phyloP scores from a whole-genome alignment of 2,329 filamentous ascomycete species.

The Zarea fungicola region DNA sequence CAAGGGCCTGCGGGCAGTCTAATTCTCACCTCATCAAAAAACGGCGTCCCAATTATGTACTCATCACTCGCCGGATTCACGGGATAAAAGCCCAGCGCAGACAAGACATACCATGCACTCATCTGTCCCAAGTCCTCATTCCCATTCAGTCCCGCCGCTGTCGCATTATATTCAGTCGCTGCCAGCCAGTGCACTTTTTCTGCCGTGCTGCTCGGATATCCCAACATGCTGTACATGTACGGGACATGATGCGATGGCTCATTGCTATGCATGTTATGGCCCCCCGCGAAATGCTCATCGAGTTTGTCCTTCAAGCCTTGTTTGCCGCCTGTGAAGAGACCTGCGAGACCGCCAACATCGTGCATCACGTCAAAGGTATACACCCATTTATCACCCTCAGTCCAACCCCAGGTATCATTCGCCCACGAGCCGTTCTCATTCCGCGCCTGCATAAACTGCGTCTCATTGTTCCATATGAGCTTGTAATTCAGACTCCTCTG shows the following conservation, averaged over 20 bases:
- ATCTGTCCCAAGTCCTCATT: slow-evolving; percentile 47
- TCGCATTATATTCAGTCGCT: slow-evolving; percentile 39
- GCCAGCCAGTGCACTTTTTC: slow-evolving; percentile 33
- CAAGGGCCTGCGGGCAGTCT: slow-evolving; percentile 28
- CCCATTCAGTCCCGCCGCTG: slow-evolving; percentile 38
- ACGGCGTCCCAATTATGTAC: slow-evolving; percentile 40
- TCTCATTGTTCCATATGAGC: slow-evolving; percentile 37
- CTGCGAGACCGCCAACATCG: slow-evolving; percentile 36
- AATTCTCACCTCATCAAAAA: slow-evolving; percentile 40
- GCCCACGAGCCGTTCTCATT: slow-evolving; percentile 43
- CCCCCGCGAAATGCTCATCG: slow-evolving; percentile 39
- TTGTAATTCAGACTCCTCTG: slow-evolving; percentile 35
- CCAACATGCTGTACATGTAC: slow-evolving; percentile 40
- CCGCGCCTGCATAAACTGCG: slow-evolving; percentile 42
- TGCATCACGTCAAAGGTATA: slow-evolving; percentile 46
- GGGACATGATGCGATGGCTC: slow-evolving; percentile 44
- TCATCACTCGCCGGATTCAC: slow-evolving; percentile 39
- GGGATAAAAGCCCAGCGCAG: slow-evolving; percentile 42
- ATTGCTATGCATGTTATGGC: slow-evolving; percentile 43
- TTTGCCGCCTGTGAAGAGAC: slow-evolving; percentile 31
- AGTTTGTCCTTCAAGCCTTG: slow-evolving; percentile 35
- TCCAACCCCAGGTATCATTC: slow-evolving; percentile 39
- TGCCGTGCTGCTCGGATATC: slow-evolving; percentile 33
- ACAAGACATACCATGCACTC: slow-evolving; percentile 45
- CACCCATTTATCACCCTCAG: slow-evolving; percentile 45